These are phyloP conservation scores for Canariomyces notabilis DNA, from an alignment of 2,329 filamentous ascomycete species.

Conservation along the genomic window DNA sequence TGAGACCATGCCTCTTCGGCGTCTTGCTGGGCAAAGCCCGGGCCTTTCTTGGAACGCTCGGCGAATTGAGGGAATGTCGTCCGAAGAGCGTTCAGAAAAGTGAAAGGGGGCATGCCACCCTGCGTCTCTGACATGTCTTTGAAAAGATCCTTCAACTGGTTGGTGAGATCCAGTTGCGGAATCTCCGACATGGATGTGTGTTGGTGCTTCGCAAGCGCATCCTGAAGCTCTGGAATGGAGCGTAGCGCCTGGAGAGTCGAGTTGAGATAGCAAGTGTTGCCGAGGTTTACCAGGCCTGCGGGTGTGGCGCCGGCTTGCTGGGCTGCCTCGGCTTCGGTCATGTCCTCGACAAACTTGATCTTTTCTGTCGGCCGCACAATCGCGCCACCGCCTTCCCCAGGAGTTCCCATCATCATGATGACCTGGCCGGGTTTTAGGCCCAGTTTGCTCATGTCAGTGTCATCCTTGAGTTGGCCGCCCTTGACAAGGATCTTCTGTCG, in stretches of 20 bases:
- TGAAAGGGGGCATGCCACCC: conserved; percentile 74
- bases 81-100: conserved; percentile 77
- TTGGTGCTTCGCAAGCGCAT: conserved; percentile 62
- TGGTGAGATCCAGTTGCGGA: conserved; percentile 66
- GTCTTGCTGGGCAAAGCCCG: conserved; percentile 94
- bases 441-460: conserved; percentile 77
- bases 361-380: conserved; percentile 71
- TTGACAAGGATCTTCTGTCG: conserved; percentile 95
- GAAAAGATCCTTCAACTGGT: conserved; percentile 76
- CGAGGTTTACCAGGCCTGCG: conserved; percentile 82
- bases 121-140: conserved; percentile 86
- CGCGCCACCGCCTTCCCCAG: conserved; percentile 57
- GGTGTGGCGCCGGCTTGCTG: conserved; percentile 78
- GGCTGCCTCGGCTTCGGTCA: conserved; percentile 90
- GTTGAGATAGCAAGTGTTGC: conserved; percentile 98
- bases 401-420: conserved; percentile 96
- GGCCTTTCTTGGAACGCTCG: conserved; percentile 74
- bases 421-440: conserved; percentile 79
- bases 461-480: conserved; percentile 91
- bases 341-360: conserved; percentile 90
- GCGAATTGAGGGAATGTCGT: conserved; percentile 86
- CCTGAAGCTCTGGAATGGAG: conserved; percentile 84
- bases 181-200: conserved; percentile 38
- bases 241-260: conserved; percentile 90
- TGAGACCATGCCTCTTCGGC: conserved; percentile 98